Conservation (phyloP, 2,329 filamentous ascomycete genomes). For the Setomelanomma holmii region DNA sequence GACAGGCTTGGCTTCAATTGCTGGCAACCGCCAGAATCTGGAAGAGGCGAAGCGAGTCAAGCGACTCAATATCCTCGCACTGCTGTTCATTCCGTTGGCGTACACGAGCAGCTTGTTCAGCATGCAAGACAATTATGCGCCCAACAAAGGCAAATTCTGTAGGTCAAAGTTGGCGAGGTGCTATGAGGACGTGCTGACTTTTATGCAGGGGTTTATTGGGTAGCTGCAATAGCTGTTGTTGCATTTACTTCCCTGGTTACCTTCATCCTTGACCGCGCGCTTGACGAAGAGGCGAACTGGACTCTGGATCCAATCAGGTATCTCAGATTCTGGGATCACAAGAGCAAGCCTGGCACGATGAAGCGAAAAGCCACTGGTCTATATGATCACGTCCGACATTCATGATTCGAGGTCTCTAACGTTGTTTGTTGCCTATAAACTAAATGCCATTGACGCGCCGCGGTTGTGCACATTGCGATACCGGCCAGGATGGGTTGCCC, state of each 20-base stretch:
- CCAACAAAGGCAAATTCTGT: slow-evolving; percentile 32
- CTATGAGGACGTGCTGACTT: too few species aligned
- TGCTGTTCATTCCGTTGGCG: slow-evolving; percentile 44
- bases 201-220: slow-evolving; percentile 25
- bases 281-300: slow-evolving; percentile 42
- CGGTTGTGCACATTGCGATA: too few species aligned
- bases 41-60: slow-evolving; percentile 47
- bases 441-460: too few species aligned
- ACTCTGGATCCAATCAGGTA: slow-evolving; percentile 12
- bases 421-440: too few species aligned
- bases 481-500: too few species aligned
- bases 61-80: slow-evolving; percentile 40
- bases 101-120: slow-evolving; percentile 44
- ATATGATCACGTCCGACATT: slow-evolving; percentile 15
- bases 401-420: too few species aligned
- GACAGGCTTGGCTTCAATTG: slow-evolving; percentile 44
- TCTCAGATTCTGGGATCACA: slow-evolving; percentile 23
- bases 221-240: slow-evolving; percentile 33
- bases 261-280: slow-evolving; percentile 32
- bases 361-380: slow-evolving; percentile 20
- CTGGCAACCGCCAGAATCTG: slow-evolving; percentile 43
- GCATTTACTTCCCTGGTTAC: slow-evolving; percentile 32
- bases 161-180: too few species aligned
- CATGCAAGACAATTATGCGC: slow-evolving; percentile 42
- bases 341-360: background rate